Conservation (phyloP, 2,329 filamentous ascomycete genomes). For the Colletotrichum paranaense region DNA sequence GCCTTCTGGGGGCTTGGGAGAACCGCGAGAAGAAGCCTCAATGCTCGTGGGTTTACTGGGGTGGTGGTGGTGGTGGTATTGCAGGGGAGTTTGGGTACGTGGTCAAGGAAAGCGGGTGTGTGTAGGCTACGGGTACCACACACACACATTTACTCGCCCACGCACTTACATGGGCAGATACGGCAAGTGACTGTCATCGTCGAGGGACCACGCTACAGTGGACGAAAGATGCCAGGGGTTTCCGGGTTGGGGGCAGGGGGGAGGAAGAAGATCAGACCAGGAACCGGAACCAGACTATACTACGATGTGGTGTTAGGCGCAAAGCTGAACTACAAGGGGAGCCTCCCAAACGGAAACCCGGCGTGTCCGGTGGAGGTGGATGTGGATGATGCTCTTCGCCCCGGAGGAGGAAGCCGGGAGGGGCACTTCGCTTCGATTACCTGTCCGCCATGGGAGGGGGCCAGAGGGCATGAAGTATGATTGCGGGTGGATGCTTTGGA, state of each 20-base stretch:
- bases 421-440: slow-evolving; percentile 13
- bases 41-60: not conserved
- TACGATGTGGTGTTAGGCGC: not conserved
- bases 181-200: not conserved
- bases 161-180: not conserved
- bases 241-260: not conserved
- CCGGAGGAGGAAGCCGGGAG: not conserved
- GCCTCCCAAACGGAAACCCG: not conserved
- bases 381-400: not conserved
- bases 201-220: not conserved
- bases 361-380: slow-evolving; percentile 24
- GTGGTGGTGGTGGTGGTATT: not conserved
- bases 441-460: not conserved
- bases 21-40: not conserved
- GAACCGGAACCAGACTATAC: slow-evolving; percentile 15
- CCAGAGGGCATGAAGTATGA: not conserved
- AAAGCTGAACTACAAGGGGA: not conserved
- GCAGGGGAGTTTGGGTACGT: not conserved
- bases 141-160: not conserved
- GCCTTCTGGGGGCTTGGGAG: not conserved
- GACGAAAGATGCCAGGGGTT: not conserved
- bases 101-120: not conserved
- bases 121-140: not conserved
- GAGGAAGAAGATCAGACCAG: slow-evolving; percentile 23
- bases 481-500: not conserved